Base-by-base conservation (phyloP, 148 eudicot species). In the Vaccinium darrowii region DNA sequence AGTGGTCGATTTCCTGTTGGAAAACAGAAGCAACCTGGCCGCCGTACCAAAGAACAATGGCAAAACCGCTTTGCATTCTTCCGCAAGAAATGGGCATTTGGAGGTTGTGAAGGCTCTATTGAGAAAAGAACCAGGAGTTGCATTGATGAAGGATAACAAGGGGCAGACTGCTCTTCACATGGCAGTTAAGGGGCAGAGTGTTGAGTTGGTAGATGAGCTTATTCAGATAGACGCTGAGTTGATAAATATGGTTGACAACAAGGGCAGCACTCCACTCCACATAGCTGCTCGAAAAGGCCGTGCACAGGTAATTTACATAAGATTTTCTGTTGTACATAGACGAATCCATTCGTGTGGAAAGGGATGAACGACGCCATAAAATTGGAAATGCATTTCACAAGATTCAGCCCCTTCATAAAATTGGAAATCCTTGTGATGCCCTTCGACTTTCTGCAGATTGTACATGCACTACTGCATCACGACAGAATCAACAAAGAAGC, bases 81-180 rank as follows among this genome's bases (percentile, higher is more conserved):
- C 92, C 7, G 94, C 94, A 56, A 88, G 94, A 84, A 89, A 92
- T 75, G 94, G 92, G 30, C 92, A 89, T 63, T 84, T 85, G 77
- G 92, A 88, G 76, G 89, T 92, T 18, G 92, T 92, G 52, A 83
- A 84, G 82, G 90, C 91, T 81, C 88, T 92, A 30, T 77, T 90
- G 80, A 79, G 86, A 75, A 92, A 89, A 84, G 91, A 90, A 83
- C 84, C 86, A 18, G 88, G 86, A 51, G 86, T 90, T 36, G 88
- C 83, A 25, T 63, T 60, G 51, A 84, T 85, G 85, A 87, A 15
- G 16, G 94, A 92, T 74, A 90, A 89, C 85, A 92, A 92, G 84
- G 94, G 94, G 11, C 94, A 92, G 63, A 92, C 94, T 11, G 89
- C 94, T 62, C 92, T 92, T 85, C 94, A 92, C 77, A 92, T 92